Base-by-base conservation (phyloP, 2,329 filamentous ascomycete genomes). In the Chaetomium sp. region DNA sequence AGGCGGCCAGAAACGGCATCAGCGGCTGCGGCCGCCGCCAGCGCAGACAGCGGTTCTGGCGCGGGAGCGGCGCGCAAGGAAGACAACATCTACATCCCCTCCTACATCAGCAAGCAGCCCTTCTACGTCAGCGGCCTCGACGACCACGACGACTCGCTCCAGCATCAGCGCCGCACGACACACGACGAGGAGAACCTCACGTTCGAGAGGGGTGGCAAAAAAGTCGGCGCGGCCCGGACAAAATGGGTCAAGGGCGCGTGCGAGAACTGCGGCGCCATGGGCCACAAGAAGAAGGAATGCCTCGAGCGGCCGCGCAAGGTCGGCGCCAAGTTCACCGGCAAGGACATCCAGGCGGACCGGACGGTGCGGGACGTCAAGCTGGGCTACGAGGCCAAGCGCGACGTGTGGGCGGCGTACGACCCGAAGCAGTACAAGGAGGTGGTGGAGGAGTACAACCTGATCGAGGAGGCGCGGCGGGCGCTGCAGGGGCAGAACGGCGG, bases 381-480 rank as follows among this genome's bases (percentile, higher is more conserved):
- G 56, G 92, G 93, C 3, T 99, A 94, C 92, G 96, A 99, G 77
- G 95, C 95, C 25, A 99, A 99, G 81, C 85, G 95, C 71, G 95
- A 99, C 80, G 87, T 94, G 51, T 99, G 95, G 94, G 97, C 97
- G 75, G 94, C 94, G n/a, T 99, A 96, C 77, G 93, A 98, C 75
- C 82, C 93, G 0, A 87, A 86, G 69, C 91, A 98, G 76, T 98
- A 97, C 75, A 84, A 87, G 66, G 83, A 86, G 66, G 91, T 98
- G n/a, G 88, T 98, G 49, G 88, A 96, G 58, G 92, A 97, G 71
- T 97, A 91, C 77, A 89, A 95, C 68, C 87, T 94, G 74, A 81
- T 97, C 76, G 94, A 97, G 75, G 87, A 90, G 69, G 80, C 97
- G 67, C 79, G 83, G n/a, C 80, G 84, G 71, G 79, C 80, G 68